Base-by-base conservation (phyloP, 305 asterid genomes). In the Plantago lanceolata region DNA sequence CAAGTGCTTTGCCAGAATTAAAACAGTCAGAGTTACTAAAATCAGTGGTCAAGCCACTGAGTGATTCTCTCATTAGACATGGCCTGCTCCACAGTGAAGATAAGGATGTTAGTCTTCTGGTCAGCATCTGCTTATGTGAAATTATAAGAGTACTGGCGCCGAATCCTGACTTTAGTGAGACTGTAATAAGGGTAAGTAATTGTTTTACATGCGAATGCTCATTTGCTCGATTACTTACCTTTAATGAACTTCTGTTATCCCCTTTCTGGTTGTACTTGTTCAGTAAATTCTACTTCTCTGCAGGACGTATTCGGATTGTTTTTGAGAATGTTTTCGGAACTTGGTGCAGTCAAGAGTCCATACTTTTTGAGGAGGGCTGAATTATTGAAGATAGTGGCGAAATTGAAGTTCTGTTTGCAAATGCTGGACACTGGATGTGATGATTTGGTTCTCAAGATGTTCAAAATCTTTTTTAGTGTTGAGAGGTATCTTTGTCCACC, bases 391-490 rank as follows among this genome's bases (percentile, higher is more conserved):
- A 88, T 85, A 58, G 81, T 88, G 80, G 87, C 90, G 48, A 82
- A 78, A 73, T 74, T 81, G 71, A 66, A 66, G 43, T 85, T 84
- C 70, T 87, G 81, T 73, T 72, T 85, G 83, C 78, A 72, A 54
- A 88, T 88, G 96, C 83, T 90, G 66, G 92, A 88, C 67, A 79
- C 73, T 70, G 95, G 94, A 59, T 83, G 92, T 59, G 85, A 88
- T 62, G 96, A 84, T 78, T 77, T 91, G 79, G 79, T 78, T 73
- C 74, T 84, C 57, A 82, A 83, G 78, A 75, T 91, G 94, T 85
- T 91, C 79, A 80, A 76, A 71, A 68, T 48, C 75, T 83, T 91
- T 72, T 91, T 91, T 66, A 72, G 75, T 58, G 84, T 86, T 69
- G 79, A 75, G 69, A 85, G 97, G 97, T 90, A 61, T 43, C 35